phyloP scores from a whole-genome alignment of 768 basidiomycete genomes.

The Leccinum boreale region DNA sequence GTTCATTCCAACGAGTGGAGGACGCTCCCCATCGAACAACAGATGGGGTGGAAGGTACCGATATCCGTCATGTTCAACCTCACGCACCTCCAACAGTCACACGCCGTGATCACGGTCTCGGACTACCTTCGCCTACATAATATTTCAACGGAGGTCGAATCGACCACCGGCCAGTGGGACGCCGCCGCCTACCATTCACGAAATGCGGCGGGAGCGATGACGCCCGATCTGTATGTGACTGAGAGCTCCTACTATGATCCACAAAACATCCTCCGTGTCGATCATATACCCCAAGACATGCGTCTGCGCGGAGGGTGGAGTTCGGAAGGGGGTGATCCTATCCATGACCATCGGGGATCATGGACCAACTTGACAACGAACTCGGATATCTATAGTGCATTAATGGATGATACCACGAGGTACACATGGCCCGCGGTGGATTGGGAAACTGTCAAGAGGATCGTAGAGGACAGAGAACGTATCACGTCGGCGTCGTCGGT shows the following conservation, averaged over 20 bases:
- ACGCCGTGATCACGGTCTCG: slow-evolving; percentile 37
- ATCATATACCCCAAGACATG: slow-evolving; percentile 32
- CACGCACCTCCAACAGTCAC: slow-evolving; percentile 33
- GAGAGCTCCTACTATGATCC: slow-evolving; percentile 40
- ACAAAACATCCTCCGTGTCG: slow-evolving; percentile 33
- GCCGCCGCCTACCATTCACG: slow-evolving; percentile 32
- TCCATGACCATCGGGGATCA: slow-evolving; percentile 16
- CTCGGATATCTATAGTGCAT: slow-evolving; percentile 17
- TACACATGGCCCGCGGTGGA: slow-evolving; percentile 16
- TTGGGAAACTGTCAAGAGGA: slow-evolving; percentile 23
- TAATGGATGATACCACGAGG: slow-evolving; percentile 10
- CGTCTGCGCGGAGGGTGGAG: slow-evolving; percentile 32
- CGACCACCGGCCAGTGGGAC: slow-evolving; percentile 37
- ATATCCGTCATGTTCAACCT: slow-evolving; percentile 43
- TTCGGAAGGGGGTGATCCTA: slow-evolving; percentile 11
- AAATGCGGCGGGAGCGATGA: slow-evolving; percentile 9
- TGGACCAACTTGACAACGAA: slow-evolving; percentile 14
- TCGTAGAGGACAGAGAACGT: slow-evolving; percentile 20
- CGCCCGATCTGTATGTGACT: slow-evolving; percentile 32
- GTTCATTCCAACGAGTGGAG: slow-evolving; percentile 40
- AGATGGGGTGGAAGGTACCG: slow-evolving; percentile 35
- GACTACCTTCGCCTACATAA: slow-evolving; percentile 44
- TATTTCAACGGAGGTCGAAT: slow-evolving; percentile 32
- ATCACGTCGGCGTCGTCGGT: slow-evolving; percentile 22
- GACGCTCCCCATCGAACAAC: slow-evolving; percentile 33